These are phyloP conservation scores for Eucalyptus leucophloia DNA, from an alignment of 345 rosid species.

Conservation along the genomic window DNA sequence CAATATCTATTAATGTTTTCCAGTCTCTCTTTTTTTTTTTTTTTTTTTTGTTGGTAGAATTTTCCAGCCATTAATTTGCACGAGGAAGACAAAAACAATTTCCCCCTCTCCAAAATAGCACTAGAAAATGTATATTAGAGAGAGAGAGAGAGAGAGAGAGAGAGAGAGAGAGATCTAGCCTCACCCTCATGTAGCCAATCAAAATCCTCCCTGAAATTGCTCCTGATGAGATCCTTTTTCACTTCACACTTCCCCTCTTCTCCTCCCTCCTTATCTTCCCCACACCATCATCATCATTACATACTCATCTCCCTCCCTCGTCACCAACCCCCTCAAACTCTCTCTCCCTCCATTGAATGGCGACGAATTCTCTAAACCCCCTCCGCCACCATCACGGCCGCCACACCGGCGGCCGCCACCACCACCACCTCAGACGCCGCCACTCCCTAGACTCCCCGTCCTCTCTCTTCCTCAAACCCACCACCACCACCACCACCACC, in stretches of 20 bases:
- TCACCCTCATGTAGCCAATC: constrained; percentile 63
- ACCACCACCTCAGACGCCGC: constrained; percentile 9
- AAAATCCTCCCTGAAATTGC: constrained; percentile 22
- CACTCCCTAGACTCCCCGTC: constrained; percentile 3
- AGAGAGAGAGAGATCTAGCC: constrained; percentile 34
- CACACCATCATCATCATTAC: not conserved
- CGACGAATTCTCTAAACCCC: constrained; percentile 25
- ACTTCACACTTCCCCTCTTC: not conserved
- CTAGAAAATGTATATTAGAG: not conserved
- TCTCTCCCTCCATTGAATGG: constrained; percentile 9
- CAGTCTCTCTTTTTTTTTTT: not conserved
- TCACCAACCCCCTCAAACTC: not conserved
- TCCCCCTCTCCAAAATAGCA: not conserved
- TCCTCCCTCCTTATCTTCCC: not conserved
- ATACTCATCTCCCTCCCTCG: not conserved
- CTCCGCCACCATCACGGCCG: constrained; percentile 12
- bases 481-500: constrained; percentile 9
- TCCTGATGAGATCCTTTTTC: constrained; percentile 8
- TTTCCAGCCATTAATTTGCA: not conserved
- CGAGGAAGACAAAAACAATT: not conserved
- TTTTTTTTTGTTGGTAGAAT: not conserved
- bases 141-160: not conserved
- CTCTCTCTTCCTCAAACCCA: constrained; percentile 11
- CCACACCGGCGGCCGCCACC: not conserved
- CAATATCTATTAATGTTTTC: not conserved